A percentile compares a stretch with the other conserved stretches of the same genome.
These are phyloP conservation scores for Euclidium syriacum DNA, from an alignment of 345 rosid species.

Conservation along the genomic window DNA sequence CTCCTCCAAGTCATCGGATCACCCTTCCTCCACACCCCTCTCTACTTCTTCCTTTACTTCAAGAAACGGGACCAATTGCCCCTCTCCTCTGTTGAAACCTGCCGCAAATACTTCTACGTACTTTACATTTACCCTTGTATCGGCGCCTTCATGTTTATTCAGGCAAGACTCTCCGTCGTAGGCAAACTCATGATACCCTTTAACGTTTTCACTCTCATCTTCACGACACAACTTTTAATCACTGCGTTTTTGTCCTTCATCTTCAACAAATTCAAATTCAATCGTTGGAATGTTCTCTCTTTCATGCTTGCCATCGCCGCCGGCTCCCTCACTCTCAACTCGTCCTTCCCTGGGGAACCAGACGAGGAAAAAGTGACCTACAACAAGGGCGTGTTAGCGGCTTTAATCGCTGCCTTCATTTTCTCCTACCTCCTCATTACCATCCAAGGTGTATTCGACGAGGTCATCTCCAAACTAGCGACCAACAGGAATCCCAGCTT, in stretches of 20 bases:
- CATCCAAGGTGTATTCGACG: background rate
- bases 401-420: background rate
- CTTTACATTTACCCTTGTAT: background rate
- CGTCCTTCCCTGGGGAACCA: background rate
- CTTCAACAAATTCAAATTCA: constrained; percentile 2
- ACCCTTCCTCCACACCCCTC: constrained; percentile 1
- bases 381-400: background rate
- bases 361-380: background rate
- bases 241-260: background rate
- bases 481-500: background rate
- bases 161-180: background rate
- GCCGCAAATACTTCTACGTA: background rate
- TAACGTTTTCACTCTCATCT: constrained; percentile 13
- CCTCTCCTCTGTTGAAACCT: background rate
- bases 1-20: constrained; percentile 1
- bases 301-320: constrained; percentile 17
- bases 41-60: background rate
- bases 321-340: constrained; percentile 24
- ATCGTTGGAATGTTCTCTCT: background rate
- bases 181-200: background rate
- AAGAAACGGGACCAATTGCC: background rate
- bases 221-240: background rate
- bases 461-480: background rate
- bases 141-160: background rate
- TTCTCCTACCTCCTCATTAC: background rate